Percentiles rank a stretch among this genome's conserved stretches.
These are phyloP conservation scores for Septoria linicola DNA, from an alignment of 2,329 filamentous ascomycete species.

Conservation along the genomic window DNA sequence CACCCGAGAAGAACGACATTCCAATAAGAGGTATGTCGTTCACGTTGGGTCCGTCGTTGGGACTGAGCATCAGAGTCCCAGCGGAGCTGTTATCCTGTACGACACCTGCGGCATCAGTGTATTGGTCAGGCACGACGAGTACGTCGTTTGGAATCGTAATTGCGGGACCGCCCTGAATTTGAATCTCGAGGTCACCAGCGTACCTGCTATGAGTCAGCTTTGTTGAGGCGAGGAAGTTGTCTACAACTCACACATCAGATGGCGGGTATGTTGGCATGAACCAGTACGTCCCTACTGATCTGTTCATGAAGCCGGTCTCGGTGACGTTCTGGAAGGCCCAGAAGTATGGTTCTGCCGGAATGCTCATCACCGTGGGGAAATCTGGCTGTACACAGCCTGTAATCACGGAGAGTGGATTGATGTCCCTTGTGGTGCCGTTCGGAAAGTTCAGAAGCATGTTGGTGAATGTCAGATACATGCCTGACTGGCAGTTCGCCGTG, in stretches of 20 bases:
- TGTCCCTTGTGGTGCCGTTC: conserved; percentile 27
- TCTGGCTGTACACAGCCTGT: conserved; percentile 22
- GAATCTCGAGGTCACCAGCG: conserved; percentile 12
- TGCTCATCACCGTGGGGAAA: conserved; percentile 19
- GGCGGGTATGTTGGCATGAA: conserved; percentile 6
- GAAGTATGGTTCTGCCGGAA: conserved; percentile 19
- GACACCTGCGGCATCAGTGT: conserved; percentile 11
- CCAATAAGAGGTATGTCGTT: conserved; percentile 18
- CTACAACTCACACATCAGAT: conserved; percentile 7
- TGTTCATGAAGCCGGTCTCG: conserved; percentile 9
- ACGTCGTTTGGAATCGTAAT: conserved; percentile 21
- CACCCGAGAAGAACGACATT: conserved; percentile 19
- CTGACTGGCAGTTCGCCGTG: conserved; percentile 20
- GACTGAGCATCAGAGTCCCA: conserved; percentile 4
- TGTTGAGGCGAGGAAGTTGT: not conserved
- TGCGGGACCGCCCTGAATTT: conserved; percentile 4
- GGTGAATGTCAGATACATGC: conserved; percentile 28
- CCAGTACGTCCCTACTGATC: conserved; percentile 10
- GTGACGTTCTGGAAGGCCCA: conserved; percentile 10
- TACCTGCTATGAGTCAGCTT: conserved; percentile 13
- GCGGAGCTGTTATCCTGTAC: conserved; percentile 13
- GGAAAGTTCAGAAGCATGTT: conserved; percentile 32
- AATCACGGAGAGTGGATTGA: conserved; percentile 6
- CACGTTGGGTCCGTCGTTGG: conserved; percentile 4
- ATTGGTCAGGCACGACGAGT: conserved; percentile 17